Evolutionary conservation across 768 basidiomycete genomes (phyloP).

Genomic region (Psilocybe cyanescens): DNA sequence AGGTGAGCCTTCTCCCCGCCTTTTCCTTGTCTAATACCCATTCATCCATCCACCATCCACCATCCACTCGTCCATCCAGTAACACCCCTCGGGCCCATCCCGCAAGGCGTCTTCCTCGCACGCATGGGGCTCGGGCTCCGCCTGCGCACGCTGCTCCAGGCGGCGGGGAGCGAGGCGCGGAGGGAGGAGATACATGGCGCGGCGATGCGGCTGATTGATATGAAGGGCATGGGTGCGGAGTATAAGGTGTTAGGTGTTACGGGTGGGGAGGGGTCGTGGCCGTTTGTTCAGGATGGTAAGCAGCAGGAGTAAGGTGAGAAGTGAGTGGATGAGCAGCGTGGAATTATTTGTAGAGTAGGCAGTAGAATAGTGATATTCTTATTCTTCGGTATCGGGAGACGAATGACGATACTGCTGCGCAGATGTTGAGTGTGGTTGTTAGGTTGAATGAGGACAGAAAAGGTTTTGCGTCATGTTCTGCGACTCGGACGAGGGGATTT

Average conservation of each 20-base stretch:
- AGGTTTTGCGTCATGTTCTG: too few species aligned
- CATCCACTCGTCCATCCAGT: conserved; percentile 27
- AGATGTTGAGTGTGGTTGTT: too few species aligned
- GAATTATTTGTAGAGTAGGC: neutral
- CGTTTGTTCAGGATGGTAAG: conserved; percentile 30
- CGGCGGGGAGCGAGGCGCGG: conserved; percentile 53
- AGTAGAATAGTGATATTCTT: too few species aligned
- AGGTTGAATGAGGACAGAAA: too few species aligned
- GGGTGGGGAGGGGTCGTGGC: conserved; percentile 32
- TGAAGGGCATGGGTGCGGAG: conserved; percentile 83
- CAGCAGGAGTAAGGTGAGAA: neutral
- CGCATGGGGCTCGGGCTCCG: conserved; percentile 77
- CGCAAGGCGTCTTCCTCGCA: conserved; percentile 79
- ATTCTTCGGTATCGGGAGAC: too few species aligned
- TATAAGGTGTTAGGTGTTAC: conserved; percentile 79
- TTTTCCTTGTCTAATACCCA: too few species aligned
- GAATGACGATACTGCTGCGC: too few species aligned
- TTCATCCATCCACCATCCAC: too few species aligned
- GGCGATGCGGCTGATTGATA: conserved; percentile 76
- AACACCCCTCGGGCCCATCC: conserved; percentile 64
- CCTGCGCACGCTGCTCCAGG: conserved; percentile 59
- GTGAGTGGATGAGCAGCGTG: neutral
- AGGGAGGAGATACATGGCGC: conserved; percentile 57
- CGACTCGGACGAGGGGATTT: conserved; percentile 32
- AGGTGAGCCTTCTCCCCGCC: conserved; percentile 44